Conservation (phyloP, 176 grass and related monocot species). For the Paspalum vaginatum region DNA sequence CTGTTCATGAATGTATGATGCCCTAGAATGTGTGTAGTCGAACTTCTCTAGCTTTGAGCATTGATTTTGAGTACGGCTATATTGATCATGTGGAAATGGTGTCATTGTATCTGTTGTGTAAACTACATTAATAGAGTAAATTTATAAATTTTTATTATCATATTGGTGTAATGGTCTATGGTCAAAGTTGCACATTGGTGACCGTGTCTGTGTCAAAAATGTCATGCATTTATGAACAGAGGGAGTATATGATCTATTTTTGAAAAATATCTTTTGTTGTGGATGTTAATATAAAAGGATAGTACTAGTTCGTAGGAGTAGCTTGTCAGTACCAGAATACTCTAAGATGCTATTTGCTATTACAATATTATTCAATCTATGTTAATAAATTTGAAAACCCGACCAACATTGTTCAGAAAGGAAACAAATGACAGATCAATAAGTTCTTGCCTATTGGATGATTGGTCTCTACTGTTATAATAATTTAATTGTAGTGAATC, state of each 20-base stretch:
- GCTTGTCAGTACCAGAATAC: constrained; percentile 18
- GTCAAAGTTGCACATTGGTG: neutral
- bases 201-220: neutral
- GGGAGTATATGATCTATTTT: neutral
- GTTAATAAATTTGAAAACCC: too few species aligned
- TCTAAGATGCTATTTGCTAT: neutral
- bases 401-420: too few species aligned
- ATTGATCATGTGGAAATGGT: neutral
- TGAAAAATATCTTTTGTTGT: neutral
- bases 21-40: neutral
- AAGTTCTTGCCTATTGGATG: too few species aligned
- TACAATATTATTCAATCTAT: too few species aligned
- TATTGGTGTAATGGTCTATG: neutral
- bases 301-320: neutral
- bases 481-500: too few species aligned
- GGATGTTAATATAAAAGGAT: constrained; percentile 5
- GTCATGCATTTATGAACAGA: neutral
- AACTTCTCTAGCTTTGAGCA: neutral
- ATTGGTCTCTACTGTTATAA: too few species aligned
- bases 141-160: neutral
- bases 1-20: neutral
- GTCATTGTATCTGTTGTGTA: neutral
- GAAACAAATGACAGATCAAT: too few species aligned
- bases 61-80: neutral
- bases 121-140: neutral